Evolutionary conservation across 306 rosid species (phyloP), one percentile per base, ranked within the genome.

Genomic region (Prunus dulcis): DNA sequence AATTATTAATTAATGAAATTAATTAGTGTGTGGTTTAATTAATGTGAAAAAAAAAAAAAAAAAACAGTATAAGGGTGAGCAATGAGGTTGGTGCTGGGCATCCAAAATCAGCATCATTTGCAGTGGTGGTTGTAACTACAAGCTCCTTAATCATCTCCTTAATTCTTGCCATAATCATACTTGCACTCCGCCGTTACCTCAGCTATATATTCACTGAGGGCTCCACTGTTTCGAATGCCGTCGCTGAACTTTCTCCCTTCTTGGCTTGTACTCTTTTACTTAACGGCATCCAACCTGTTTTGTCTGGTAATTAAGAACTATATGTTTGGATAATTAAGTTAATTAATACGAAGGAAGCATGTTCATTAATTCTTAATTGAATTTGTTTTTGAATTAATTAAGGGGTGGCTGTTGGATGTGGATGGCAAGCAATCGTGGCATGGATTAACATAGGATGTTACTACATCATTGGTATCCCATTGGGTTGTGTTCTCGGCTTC

Each of bases 331-430:
- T 38, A 38, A 38, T 38, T 38, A 38, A 38, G 43, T 38, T 38
- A 1, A 38, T 38, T 38, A 38, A 38, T 6, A 38, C 9, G 43
- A 38, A 38, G 7, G 43, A 38, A 7, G 43, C 9, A 6, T 38
- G 43, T 38, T 7, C 43, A 6, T 38, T 38, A 38, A 38, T 38
- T 6, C 43, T 38, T 38, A 38, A 38, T 38, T 38, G 8, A 38
- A 1, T 6, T 38, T 0, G 2, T 38, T 38, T 38, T 38, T 38
- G 9, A 38, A 38, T 38, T 38, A 38, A 38, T 38, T 38, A 25
- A 88, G 89, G 88, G 12, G 91, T 88, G 41, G 88, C 91, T 47
- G 89, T 88, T 8, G 89, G 91, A 8, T 88, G 91, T 43, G 91
- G 91, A 7, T 88, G 91, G 91, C 91, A 88, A 83, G 83, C 89